Percentiles rank a stretch among this genome's conserved stretches.
These are phyloP conservation scores for Phylloporus sp. DNA, from an alignment of 768 basidiomycete species.

Conservation along the genomic window DNA sequence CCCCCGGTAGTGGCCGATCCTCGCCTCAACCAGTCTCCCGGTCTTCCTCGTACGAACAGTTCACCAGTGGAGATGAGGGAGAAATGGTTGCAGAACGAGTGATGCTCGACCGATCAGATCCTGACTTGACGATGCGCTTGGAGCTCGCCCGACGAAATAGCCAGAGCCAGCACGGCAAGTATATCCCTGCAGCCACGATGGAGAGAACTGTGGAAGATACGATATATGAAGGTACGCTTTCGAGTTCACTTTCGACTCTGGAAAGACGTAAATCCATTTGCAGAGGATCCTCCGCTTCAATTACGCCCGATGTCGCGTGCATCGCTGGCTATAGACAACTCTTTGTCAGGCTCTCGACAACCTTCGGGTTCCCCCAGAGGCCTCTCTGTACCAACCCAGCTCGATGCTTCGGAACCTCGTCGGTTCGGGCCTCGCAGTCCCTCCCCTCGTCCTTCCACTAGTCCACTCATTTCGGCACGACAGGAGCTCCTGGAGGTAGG, in stretches of 20 bases:
- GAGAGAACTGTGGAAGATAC: constrained; percentile 56
- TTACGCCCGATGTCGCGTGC: constrained; percentile 54
- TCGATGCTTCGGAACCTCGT: constrained; percentile 52
- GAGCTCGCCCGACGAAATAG: constrained; percentile 85
- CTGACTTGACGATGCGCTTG: constrained; percentile 71
- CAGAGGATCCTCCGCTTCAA: constrained; percentile 59
- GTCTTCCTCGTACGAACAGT: constrained; percentile 42
- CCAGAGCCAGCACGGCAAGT: constrained; percentile 61
- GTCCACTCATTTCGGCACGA: constrained; percentile 26
- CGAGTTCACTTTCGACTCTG: constrained; percentile 1
- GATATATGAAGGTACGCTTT: constrained; percentile 69
- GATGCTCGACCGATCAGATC: constrained; percentile 62
- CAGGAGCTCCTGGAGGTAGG: constrained; percentile 46
- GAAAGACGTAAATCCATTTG: neutral
- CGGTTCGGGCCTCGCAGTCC: constrained; percentile 73
- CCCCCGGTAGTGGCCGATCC: constrained; percentile 36
- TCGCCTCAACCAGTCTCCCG: constrained; percentile 39
- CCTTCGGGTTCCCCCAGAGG: constrained; percentile 39
- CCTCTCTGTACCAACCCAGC: constrained; percentile 33
- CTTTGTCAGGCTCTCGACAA: constrained; percentile 46
- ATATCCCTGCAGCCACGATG: constrained; percentile 36
- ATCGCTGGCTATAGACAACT: constrained; percentile 39
- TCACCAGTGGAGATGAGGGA: constrained; percentile 37
- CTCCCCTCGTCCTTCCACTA: constrained; percentile 60
- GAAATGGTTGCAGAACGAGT: constrained; percentile 43